These are phyloP conservation scores for Atkinsonella texensis DNA, from an alignment of 2,329 filamentous ascomycete genomes.

Conservation along the genomic window DNA sequence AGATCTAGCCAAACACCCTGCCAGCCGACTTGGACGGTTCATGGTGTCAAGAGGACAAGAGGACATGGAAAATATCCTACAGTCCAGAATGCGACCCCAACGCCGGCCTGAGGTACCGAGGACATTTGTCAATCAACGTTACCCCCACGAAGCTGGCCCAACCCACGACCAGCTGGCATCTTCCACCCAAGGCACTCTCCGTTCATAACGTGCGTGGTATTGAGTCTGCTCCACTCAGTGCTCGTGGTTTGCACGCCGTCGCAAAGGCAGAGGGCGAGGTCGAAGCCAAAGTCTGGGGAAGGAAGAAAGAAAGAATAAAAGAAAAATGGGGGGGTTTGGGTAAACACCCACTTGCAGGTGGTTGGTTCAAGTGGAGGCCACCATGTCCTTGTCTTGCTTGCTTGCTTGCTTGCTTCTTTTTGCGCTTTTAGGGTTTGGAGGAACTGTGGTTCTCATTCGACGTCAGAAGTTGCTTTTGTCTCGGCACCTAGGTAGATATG, in stretches of 20 bases:
- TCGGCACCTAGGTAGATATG: no score
- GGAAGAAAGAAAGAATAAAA: not conserved
- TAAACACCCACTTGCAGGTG: no score
- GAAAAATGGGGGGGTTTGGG: no score
- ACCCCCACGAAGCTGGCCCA: not conserved
- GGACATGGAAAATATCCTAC: no score
- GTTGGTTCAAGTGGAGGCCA: no score
- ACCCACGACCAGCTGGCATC: not conserved
- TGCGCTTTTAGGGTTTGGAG: no score
- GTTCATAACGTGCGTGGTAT: not conserved
- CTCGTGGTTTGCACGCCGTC: not conserved
- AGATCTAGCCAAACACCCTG: not conserved
- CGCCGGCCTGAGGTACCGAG: no score
- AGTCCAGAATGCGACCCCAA: no score
- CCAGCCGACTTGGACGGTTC: not conserved
- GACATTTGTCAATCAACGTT: not conserved
- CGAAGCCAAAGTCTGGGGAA: not conserved
- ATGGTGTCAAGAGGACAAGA: not conserved
- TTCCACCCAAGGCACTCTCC: not conserved
- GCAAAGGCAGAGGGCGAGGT: not conserved
- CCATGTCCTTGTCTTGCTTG: no score
- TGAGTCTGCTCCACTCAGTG: not conserved
- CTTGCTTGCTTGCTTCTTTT: no score
- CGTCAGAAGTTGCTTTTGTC: no score
- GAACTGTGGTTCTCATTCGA: no score